Percentiles rank a stretch among this genome's conserved stretches.
phyloP scores from a whole-genome alignment of 2,329 filamentous ascomycete species.

The Furcasterigmium furcatum region DNA sequence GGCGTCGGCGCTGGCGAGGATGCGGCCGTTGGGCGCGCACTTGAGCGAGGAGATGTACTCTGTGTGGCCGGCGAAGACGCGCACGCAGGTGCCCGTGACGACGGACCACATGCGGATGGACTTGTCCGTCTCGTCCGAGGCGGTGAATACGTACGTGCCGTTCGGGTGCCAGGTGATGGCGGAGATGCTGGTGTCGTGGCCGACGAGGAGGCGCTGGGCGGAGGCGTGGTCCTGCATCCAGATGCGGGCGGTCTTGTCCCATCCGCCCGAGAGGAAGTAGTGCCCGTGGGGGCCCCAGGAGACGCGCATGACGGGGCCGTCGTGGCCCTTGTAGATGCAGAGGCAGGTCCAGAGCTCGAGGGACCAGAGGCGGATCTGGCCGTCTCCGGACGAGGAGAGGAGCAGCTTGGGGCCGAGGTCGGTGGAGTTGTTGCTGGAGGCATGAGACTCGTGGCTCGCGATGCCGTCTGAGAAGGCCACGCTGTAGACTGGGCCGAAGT shows the following conservation, averaged over 20 bases:
- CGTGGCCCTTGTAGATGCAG: constrained; percentile 90
- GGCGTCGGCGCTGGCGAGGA: constrained; percentile 86
- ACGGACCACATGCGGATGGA: constrained; percentile 97
- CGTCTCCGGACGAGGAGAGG: constrained; percentile 83
- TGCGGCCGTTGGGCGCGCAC: constrained; percentile 83
- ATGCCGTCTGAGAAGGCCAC: constrained; percentile 81
- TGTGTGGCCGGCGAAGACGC: constrained; percentile 88
- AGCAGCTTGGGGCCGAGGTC: constrained; percentile 69
- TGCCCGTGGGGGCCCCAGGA: constrained; percentile 91
- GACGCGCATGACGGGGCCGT: constrained; percentile 83
- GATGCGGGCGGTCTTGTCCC: constrained; percentile 85
- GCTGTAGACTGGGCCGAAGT: constrained; percentile 84
- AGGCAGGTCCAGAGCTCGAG: constrained; percentile 89
- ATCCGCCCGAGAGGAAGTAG: constrained; percentile 86
- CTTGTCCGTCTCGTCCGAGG: constrained; percentile 79
- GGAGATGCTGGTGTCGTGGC: constrained; percentile 92
- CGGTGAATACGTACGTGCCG: constrained; percentile 88
- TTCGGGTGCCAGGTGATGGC: constrained; percentile 93
- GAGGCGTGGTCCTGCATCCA: constrained; percentile 94
- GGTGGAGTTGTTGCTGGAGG: constrained; percentile 30
- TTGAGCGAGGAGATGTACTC: constrained; percentile 83
- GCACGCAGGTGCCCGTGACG: constrained; percentile 80
- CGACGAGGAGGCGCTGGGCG: constrained; percentile 81
- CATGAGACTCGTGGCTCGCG: constrained; percentile 45
- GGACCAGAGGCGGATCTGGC: constrained; percentile 88